phyloP scores from a whole-genome alignment of 31 red algal genomes.

The Odonthalia washingtoniensis region DNA sequence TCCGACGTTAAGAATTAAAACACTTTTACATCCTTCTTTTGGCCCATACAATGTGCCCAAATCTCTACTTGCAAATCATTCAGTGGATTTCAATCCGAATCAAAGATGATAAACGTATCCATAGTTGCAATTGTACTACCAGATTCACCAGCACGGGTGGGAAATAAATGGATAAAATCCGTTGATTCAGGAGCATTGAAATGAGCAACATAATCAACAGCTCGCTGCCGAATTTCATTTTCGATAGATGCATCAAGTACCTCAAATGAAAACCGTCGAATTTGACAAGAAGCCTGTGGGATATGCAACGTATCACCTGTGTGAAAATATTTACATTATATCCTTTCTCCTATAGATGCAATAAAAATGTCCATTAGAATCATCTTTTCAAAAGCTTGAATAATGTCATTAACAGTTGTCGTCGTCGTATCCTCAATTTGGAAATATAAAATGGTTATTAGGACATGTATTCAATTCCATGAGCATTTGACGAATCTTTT shows the following conservation, averaged over 20 bases:
- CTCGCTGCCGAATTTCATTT: slow-evolving; percentile 72
- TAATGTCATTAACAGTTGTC: slow-evolving; percentile 58
- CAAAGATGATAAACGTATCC: slow-evolving; percentile 91
- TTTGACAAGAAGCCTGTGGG: slow-evolving; percentile 78
- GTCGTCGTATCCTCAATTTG: slow-evolving; percentile 63
- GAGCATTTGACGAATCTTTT: slow-evolving; percentile 80
- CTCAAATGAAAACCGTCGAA: slow-evolving; percentile 75
- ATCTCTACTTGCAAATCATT: slow-evolving; percentile 89
- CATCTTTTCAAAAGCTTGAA: slow-evolving; percentile 81
- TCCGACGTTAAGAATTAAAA: slow-evolving; percentile 80
- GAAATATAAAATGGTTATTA: slow-evolving; percentile 93
- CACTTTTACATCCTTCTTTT: slow-evolving; percentile 87
- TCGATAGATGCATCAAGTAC: slow-evolving; percentile 75
- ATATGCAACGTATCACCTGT: slow-evolving; percentile 89
- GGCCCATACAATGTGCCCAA: slow-evolving; percentile 94
- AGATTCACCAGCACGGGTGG: slow-evolving; percentile 84
- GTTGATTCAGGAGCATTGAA: slow-evolving; percentile 86
- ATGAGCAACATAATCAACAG: slow-evolving; percentile 81
- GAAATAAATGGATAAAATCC: slow-evolving; percentile 83
- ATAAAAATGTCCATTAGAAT: slow-evolving; percentile 83
- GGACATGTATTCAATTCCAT: slow-evolving; percentile 95
- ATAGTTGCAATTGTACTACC: slow-evolving; percentile 89
- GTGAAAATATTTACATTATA: slow-evolving; percentile 89
- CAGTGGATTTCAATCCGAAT: slow-evolving; percentile 94
- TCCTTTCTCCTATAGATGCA: slow-evolving; percentile 69